phyloP scores from a whole-genome alignment of 495 filamentous ascomycete genomes.

The Trichocladium antarcticum region DNA sequence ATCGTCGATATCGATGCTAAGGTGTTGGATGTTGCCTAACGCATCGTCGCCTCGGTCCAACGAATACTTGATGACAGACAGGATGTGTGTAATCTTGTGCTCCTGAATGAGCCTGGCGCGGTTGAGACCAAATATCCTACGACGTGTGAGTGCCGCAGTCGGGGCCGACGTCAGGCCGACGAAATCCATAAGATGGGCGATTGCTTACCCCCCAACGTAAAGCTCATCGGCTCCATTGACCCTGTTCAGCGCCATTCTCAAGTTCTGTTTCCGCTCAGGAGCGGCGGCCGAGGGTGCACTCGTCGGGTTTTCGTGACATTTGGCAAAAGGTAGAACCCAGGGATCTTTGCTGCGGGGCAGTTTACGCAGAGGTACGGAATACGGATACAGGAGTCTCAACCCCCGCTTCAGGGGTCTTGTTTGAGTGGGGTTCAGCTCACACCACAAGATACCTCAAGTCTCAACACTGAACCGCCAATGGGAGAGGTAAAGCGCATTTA shows the following conservation, averaged over 20 bases:
- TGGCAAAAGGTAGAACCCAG: too few species aligned
- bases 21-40: slow-evolving; percentile 50
- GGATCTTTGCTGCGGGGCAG: too few species aligned
- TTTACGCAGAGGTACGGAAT: too few species aligned
- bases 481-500: background rate
- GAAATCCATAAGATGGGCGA: too few species aligned
- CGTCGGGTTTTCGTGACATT: too few species aligned
- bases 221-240: slow-evolving; percentile 63
- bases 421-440: too few species aligned
- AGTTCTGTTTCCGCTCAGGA: background rate
- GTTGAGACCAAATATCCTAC: slow-evolving; percentile 65
- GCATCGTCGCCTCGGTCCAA: slow-evolving; percentile 27
- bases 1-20: slow-evolving; percentile 77
- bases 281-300: too few species aligned
- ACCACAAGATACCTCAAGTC: too few species aligned
- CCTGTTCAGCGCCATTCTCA: slow-evolving; percentile 27
- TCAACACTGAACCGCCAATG: too few species aligned
- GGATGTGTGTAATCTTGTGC: slow-evolving; percentile 74
- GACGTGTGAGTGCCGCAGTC: slow-evolving; percentile 17
- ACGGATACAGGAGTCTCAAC: too few species aligned
- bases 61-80: slow-evolving; percentile 57
- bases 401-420: too few species aligned
- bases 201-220: slow-evolving; percentile 70
- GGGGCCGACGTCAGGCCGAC: background rate
- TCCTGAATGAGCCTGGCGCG: slow-evolving; percentile 54